These are phyloP conservation scores for Plantago elongata DNA, from an alignment of 257 asterid genomes.

Conservation along the genomic window DNA sequence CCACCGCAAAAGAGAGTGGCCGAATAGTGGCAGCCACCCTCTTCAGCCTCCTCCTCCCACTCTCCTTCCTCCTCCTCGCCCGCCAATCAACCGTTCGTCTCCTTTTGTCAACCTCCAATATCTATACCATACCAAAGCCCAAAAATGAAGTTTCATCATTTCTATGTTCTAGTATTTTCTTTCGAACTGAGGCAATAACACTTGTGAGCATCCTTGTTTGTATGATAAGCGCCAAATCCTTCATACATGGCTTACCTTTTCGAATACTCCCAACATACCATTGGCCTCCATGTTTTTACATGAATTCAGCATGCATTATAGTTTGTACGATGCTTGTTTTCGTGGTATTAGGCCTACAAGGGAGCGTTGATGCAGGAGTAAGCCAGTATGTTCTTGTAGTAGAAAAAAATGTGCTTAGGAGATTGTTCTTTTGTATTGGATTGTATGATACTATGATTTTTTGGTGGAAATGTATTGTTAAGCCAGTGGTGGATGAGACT, in stretches of 20 bases:
- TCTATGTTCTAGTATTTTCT: no score
- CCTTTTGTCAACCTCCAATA: slow-evolving; percentile 31
- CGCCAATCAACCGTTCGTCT: slow-evolving; percentile 50
- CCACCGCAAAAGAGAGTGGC: not conserved
- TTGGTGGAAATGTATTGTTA: not conserved
- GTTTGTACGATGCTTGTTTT: slow-evolving; percentile 45
- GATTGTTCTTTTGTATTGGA: slow-evolving; percentile 51
- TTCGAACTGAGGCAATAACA: no score
- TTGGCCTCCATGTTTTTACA: slow-evolving; percentile 24
- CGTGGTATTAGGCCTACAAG: slow-evolving; percentile 72
- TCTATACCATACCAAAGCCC: slow-evolving; percentile 24
- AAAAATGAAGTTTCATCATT: not conserved
- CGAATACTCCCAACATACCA: slow-evolving; percentile 33
- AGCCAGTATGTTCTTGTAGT: slow-evolving; percentile 40
- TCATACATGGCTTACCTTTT: slow-evolving; percentile 18
- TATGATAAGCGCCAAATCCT: no score
- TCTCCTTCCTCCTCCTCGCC: slow-evolving; percentile 68
- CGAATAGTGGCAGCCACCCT: slow-evolving; percentile 42
- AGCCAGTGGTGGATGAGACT: not conserved
- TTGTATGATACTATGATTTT: slow-evolving; percentile 17
- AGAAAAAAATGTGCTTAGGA: not conserved
- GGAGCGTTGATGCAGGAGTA: slow-evolving; percentile 56
- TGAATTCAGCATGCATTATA: slow-evolving; percentile 40
- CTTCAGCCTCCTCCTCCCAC: slow-evolving; percentile 74
- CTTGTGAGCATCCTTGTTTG: no score